Evolutionary conservation across 306 rosid species (phyloP).

Genomic region (Cucumis cinereus): DNA sequence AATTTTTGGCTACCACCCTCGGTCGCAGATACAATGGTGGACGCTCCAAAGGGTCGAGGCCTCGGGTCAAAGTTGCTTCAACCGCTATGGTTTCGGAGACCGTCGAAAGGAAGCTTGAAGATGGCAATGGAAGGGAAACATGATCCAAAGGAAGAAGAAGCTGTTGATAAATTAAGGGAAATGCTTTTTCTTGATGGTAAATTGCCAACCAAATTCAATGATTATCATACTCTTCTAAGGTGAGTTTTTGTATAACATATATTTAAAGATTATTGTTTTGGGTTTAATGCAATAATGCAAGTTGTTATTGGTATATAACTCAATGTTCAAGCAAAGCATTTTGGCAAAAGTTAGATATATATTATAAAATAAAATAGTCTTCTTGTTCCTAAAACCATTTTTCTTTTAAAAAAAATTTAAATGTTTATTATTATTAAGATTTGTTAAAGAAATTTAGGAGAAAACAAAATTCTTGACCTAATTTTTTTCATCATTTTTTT

Average conservation of each 20-base stretch:
- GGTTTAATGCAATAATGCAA: neutral
- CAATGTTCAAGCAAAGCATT: neutral
- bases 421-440: too few relatives aligned
- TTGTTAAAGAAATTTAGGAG: too few relatives aligned
- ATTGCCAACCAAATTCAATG: slow-evolving; percentile 45
- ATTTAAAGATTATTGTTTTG: neutral
- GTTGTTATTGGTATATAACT: neutral
- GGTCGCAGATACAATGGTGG: slow-evolving; percentile 9
- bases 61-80: slow-evolving; percentile 30
- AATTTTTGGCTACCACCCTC: slow-evolving; percentile 37
- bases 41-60: slow-evolving; percentile 7
- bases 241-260: neutral
- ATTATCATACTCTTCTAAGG: slow-evolving; percentile 89
- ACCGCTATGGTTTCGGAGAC: slow-evolving; percentile 17
- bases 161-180: slow-evolving; percentile 46
- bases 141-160: slow-evolving; percentile 50
- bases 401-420: too few relatives aligned
- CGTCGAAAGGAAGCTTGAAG: slow-evolving; percentile 31
- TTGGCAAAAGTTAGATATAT: neutral
- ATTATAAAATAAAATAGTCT: too few relatives aligned
- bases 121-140: slow-evolving; percentile 38
- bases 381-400: too few relatives aligned
- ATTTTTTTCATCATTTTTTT: too few relatives aligned
- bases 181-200: slow-evolving; percentile 42
- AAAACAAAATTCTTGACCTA: too few relatives aligned